phyloP scores from a whole-genome alignment of 352 stramenopile species.

The Phytopythium kandeliae region DNA sequence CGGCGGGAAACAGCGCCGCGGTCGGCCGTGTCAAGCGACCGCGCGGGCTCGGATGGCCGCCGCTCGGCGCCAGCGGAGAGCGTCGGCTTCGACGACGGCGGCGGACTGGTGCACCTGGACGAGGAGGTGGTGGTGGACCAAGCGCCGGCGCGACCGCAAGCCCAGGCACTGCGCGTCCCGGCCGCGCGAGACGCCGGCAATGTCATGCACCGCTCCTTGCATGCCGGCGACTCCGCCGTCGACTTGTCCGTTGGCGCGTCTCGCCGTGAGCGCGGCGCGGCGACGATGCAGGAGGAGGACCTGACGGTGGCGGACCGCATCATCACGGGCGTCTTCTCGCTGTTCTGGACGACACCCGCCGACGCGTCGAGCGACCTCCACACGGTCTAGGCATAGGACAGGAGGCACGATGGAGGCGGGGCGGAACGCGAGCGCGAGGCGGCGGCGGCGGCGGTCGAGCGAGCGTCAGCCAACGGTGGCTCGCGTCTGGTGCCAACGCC shows the following conservation, averaged over 20 bases:
- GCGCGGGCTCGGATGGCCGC: not conserved
- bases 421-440: not conserved
- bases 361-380: conserved; percentile 26
- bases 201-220: not conserved
- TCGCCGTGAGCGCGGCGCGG: not conserved
- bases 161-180: conserved; percentile 16
- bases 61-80: not conserved
- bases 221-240: not conserved
- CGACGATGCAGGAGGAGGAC: conserved; percentile 22
- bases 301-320: conserved; percentile 71
- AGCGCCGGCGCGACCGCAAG: conserved; percentile 13
- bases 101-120: conserved; percentile 25
- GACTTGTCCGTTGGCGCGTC: not conserved
- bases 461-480: too few relatives aligned
- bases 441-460: too few relatives aligned
- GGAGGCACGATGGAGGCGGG: too few relatives aligned
- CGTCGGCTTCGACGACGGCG: too few relatives aligned
- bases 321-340: conserved; percentile 81
- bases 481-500: too few relatives aligned
- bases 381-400: conserved; percentile 22
- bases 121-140: conserved; percentile 55
- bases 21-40: not conserved
- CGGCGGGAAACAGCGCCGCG: conserved; percentile 27
- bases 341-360: conserved; percentile 63
- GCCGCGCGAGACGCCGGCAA: conserved; percentile 3